Base-by-base conservation (phyloP, 2,329 filamentous ascomycete species). In the Aspergillus sp. region DNA sequence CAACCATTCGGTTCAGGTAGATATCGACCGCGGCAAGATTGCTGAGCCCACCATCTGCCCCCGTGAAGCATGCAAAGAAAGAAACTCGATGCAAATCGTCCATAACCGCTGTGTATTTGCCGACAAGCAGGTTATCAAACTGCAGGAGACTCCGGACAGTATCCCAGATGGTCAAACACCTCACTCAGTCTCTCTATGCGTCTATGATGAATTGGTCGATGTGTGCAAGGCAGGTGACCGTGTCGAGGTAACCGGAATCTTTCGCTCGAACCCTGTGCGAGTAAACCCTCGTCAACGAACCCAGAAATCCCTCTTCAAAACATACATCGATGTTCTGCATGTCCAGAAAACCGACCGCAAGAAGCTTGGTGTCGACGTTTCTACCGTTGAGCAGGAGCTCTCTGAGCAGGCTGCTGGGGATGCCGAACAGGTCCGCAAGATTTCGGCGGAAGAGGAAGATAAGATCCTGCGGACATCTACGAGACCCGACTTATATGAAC, bases 91-190 rank as follows among this genome's bases (percentile, higher is more conserved):
- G 93, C 91, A 97, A 71, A 96, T 99, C 65, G 84, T 98, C 19
- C 95, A 99, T 80, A 99, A 99, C 75, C 88, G 95, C 60, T 98
- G 92, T 66, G 85, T 86, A 8, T 99, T 99, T 69, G 89, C 93
- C 55, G 95, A 99, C 74, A 99, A 99, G 80, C 95, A 99, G 73
- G 91, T 99, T 59, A 96, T 99, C 78, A 99, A 99, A 75, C 82
- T 99, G 41, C 95, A 99, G 76, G 95, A 99, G 76, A 99, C 95
- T 0, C 95, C 95, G 0, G 95, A 99, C 74, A 91, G 87, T 39
- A 90, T 99, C 17, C 95, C 95, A 49, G 90, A 96, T 64, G 95
- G 95, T 17, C 95, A 99, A 77, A 99, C 95, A 19, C 95, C 95
- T 14, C 95, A 99, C 75, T 96, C 93, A 0, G 95, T 99, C 24